These are phyloP conservation scores for Rhipidocladum racemiflorum DNA, from an alignment of 176 grass and related monocot species.

Conservation along the genomic window DNA sequence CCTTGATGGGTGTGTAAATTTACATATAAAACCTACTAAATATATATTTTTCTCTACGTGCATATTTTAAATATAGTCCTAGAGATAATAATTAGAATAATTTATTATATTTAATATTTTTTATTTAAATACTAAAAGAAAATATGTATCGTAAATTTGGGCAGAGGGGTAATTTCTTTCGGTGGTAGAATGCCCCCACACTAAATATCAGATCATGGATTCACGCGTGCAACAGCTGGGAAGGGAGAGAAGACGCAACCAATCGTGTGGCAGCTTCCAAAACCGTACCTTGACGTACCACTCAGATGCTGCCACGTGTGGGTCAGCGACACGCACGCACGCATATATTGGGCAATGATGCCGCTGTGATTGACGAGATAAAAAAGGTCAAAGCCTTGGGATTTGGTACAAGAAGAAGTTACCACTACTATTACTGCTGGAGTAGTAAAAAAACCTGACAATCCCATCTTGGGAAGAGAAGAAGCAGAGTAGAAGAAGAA, in stretches of 20 bases:
- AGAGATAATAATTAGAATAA: too few relatives aligned
- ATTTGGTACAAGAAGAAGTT: constrained; percentile 38
- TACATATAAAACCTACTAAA: too few relatives aligned
- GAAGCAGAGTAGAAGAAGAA: background rate
- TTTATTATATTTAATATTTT: too few relatives aligned
- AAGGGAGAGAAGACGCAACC: background rate
- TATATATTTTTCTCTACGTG: too few relatives aligned
- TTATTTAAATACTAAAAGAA: too few relatives aligned
- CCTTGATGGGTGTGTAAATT: too few relatives aligned
- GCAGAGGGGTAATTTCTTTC: too few relatives aligned
- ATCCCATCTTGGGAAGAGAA: background rate
- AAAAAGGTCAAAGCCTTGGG: constrained; percentile 58
- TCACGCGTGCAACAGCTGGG: background rate
- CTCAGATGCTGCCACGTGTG: constrained; percentile 43
- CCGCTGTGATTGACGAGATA: constrained; percentile 35
- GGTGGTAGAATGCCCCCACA: background rate
- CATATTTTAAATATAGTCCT: too few relatives aligned
- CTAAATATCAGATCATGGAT: background rate
- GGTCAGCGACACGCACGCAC: background rate
- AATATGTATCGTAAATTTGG: too few relatives aligned
- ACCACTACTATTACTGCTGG: background rate
- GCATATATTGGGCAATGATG: constrained; percentile 69
- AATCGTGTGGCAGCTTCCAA: constrained; percentile 32
- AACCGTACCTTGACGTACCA: constrained; percentile 22
- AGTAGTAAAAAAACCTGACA: constrained; percentile 40